Evolutionary conservation across 805 yeast genomes (phyloP).

Genomic region (Priceomyces melissophilus): DNA sequence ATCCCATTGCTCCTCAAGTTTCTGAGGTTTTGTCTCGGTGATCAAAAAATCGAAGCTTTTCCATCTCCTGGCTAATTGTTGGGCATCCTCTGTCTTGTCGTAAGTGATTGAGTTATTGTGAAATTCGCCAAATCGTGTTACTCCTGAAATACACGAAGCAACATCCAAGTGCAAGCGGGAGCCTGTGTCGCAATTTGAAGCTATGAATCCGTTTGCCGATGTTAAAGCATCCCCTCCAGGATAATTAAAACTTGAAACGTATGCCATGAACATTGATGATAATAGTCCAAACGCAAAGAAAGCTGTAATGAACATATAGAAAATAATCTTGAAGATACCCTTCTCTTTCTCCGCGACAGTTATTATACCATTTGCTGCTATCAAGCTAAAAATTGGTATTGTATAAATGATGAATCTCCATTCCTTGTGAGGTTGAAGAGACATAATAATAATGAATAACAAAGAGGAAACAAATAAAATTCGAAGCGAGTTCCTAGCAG

Average conservation of each 20-base stretch:
- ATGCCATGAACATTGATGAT: constrained; percentile 50
- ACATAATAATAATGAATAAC: constrained; percentile 58
- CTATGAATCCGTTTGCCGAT: constrained; percentile 45
- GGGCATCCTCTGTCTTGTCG: constrained; percentile 69
- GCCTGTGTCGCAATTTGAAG: constrained; percentile 15
- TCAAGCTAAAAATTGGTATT: constrained; percentile 62
- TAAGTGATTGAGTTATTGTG: constrained; percentile 40
- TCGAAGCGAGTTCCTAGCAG: constrained; percentile 35
- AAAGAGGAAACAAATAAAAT: constrained; percentile 50
- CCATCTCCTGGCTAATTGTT: constrained; percentile 29
- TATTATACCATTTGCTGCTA: constrained; percentile 62
- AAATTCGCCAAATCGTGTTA: constrained; percentile 68
- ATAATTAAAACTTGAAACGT: constrained; percentile 70
- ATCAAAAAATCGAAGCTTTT: constrained; percentile 28
- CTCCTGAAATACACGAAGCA: constrained; percentile 85
- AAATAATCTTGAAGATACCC: constrained; percentile 19
- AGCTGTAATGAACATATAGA: constrained; percentile 13
- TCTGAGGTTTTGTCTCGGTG: constrained; percentile 16
- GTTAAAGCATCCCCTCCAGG: constrained; percentile 83
- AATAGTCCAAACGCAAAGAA: constrained; percentile 22
- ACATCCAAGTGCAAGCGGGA: constrained; percentile 67
- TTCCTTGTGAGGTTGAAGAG: constrained; percentile 88
- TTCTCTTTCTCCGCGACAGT: constrained; percentile 17
- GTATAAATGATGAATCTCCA: constrained; percentile 85
- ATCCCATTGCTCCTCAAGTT: constrained; percentile 16